phyloP scores from a whole-genome alignment of 345 rosid genomes.

The Citrus unshiu region DNA sequence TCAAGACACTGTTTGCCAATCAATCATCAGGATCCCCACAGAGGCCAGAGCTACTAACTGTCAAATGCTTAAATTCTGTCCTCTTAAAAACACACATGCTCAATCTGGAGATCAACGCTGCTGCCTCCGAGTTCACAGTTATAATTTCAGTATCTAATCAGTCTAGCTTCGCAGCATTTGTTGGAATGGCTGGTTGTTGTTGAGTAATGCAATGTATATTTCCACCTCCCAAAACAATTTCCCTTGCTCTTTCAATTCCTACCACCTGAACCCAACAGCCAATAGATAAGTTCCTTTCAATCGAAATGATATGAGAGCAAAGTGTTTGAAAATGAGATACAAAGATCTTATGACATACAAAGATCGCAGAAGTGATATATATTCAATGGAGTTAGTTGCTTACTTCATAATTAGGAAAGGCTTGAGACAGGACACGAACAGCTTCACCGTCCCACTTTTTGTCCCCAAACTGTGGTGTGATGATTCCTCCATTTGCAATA shows the following conservation, averaged over 20 bases:
- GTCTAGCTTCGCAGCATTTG: neutral
- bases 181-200: slow-evolving; percentile 63
- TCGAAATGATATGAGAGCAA: neutral
- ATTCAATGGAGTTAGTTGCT: slow-evolving; percentile 11
- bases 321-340: no score
- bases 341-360: neutral
- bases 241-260: slow-evolving; percentile 73
- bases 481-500: slow-evolving; percentile 69
- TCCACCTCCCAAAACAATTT: slow-evolving; percentile 87
- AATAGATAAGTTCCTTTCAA: neutral
- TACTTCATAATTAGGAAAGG: slow-evolving; percentile 69
- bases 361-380: neutral
- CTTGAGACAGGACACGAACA: slow-evolving; percentile 54
- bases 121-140: neutral
- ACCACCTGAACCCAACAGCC: slow-evolving; percentile 47
- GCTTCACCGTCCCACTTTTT: slow-evolving; percentile 77
- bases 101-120: neutral
- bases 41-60: neutral
- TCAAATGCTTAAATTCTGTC: neutral
- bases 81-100: neutral
- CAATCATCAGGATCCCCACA: neutral
- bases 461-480: slow-evolving; percentile 83
- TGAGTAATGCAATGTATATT: slow-evolving; percentile 95
- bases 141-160: neutral
- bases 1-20: neutral